phyloP scores from a whole-genome alignment of 164 flowering plant species.

The Stephania yunnanensis region DNA sequence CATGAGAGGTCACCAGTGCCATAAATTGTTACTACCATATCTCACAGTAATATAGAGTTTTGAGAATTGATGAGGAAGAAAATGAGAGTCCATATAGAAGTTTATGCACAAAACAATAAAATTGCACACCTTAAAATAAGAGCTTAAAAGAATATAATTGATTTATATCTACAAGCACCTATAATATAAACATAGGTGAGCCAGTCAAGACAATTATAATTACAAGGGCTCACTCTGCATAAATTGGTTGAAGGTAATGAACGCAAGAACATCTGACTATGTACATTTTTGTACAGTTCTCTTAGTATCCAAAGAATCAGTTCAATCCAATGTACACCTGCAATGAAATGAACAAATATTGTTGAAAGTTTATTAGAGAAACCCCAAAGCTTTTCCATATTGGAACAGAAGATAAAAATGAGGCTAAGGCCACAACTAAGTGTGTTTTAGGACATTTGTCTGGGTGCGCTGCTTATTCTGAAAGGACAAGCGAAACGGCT shows the following conservation, averaged over 20 bases:
- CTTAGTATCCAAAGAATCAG: not conserved
- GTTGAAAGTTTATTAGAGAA: no score
- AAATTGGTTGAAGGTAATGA: not conserved
- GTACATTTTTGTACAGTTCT: not conserved
- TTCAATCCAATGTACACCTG: constrained; percentile 2
- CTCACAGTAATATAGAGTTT: no score
- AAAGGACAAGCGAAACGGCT: no score
- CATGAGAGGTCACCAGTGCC: no score
- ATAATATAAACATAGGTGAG: not conserved
- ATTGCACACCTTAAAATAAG: not conserved
- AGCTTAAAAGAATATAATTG: constrained; percentile 1
- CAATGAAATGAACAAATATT: not conserved
- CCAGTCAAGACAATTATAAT: constrained; percentile 3
- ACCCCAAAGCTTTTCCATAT: not conserved
- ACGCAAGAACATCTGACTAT: not conserved
- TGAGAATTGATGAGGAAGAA: not conserved
- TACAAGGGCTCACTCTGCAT: constrained; percentile 3
- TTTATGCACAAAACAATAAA: not conserved
- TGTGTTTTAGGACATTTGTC: not conserved
- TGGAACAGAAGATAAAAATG: not conserved
- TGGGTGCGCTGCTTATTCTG: not conserved
- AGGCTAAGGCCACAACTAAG: not conserved
- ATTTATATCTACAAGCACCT: not conserved
- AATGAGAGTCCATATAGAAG: not conserved
- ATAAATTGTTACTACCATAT: no score